Base-by-base conservation (phyloP, 768 basidiomycete species). In the Daedalea quercina region DNA sequence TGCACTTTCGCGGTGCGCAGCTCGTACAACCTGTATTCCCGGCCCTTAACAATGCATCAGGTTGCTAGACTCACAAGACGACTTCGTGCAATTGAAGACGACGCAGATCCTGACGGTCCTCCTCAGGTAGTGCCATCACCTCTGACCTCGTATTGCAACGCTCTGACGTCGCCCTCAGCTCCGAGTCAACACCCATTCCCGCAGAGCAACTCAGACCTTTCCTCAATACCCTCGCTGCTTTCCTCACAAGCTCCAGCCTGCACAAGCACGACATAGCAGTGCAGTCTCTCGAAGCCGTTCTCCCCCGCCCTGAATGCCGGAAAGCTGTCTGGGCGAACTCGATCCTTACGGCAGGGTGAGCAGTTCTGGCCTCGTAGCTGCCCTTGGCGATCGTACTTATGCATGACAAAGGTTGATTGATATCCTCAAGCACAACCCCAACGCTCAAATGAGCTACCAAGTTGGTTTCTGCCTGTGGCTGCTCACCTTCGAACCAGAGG, bases 401-500 rank as follows among this genome's bases (percentile, higher is more conserved):
- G 20, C 44, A 15, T 47, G 24, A 33, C 19, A 15, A 12, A 95
- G 93, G 20, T 74, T 96, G 43, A 79, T 94, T 4, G 89, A 94
- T 26, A 87, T 90, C 23, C 73, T 97, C 52, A 85, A 84, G 62
- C 76, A 83, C 49, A 88, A 82, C 56, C 84, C 90, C 15, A 82
- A 84, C 20, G 90, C 94, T 19, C 96, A 99, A 70, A 90, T 95
- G 84, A 87, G 82, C 71, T 99, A 98, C 66, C 94, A 96, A 75
- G 84, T 94, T 41, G 82, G 82, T 23, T 90, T 92, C 66, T 95
- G 91, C 66, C 73, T 97, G 56, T 99, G 96, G 96, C 72, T 97
- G 47, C 72, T 98, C 52, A 89, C 93, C 0, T 99, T 96, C 57
- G 93, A 99, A 64, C 77, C 82, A 61, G 79, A 85, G 34, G 77